Base-by-base conservation (phyloP, 2,329 filamentous ascomycete genomes). In the Colletotrichum lupini region DNA sequence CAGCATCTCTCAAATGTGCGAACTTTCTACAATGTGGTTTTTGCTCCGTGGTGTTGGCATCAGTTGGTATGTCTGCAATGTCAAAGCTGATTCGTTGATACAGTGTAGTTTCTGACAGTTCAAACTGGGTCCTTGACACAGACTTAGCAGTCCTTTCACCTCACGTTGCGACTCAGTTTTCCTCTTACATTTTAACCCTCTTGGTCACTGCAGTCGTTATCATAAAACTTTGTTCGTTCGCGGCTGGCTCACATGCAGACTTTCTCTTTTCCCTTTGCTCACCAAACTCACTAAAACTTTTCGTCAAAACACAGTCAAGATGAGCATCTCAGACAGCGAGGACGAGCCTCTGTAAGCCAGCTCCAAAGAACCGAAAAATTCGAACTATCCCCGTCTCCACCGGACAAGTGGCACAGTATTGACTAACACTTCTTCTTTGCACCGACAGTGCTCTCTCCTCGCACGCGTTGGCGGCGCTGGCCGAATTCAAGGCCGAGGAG, bases 401-500 rank as follows among this genome's bases (percentile, higher is more conserved):
- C 22, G 3, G n/a, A 30, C 28, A 19, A 42, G 8, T 46, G 22
- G 12, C 37, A 59, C 37, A n/a, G 37, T 4, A 24, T 9, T 12
- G 32, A 59, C 52, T 66, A 24, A 59, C 32, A 49, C 32, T 12
- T 35, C 11, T 46, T 32, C 12, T 5, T 37, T 42, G 37, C 24
- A 4, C n/a, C 24, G 2, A 64, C 92, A 49, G 91, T 73, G 85
- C 87, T 72, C 89, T 97, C 73, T 93, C 93, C 6, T 85, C 88
- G 49, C 87, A 89, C 74, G 88, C 94, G 4, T 86, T 95, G 55
- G 88, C 88, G 30, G 92, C 92, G n/a, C 86, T 96, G 71, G 88
- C 92, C 80, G 88, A 92, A 75, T 96, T 97, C 83, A 92, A 94
- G 79, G 84, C 87, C 59, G 94, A 96, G 81, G 90, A 92, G 75